A percentile compares a stretch with the other conserved stretches of the same genome.
Conservation (phyloP, 1,284 basidiomycete genomes). For the Ceratobasidium papillatum region DNA sequence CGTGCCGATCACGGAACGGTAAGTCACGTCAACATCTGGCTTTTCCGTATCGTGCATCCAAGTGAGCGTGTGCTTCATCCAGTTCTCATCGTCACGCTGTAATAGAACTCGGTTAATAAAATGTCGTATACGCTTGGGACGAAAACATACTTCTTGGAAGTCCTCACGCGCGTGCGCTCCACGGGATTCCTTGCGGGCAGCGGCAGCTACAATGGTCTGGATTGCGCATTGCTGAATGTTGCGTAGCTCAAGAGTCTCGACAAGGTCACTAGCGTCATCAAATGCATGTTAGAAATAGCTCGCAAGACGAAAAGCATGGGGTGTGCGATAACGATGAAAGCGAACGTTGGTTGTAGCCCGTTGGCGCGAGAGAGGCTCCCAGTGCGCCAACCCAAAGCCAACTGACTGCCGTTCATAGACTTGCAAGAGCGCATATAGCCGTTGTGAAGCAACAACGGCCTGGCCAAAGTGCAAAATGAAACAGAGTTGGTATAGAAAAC, state of each 20-base stretch:
- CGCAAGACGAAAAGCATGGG: not conserved
- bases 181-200: conserved; percentile 95
- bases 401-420: not conserved
- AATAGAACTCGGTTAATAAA: not conserved
- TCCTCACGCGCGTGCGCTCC: conserved; percentile 99
- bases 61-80: conserved; percentile 95
- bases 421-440: not conserved
- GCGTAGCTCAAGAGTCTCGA: conserved; percentile 96
- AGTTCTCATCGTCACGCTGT: conserved; percentile 85
- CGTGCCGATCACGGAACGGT: conserved; percentile 83
- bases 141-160: conserved; percentile 76
- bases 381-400: not conserved
- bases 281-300: not conserved
- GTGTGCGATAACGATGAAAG: not conserved
- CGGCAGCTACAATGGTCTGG: conserved; percentile 95
- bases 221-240: conserved; percentile 95
- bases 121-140: conserved; percentile 7
- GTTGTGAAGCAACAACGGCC: not conserved
- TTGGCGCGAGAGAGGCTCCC: not conserved
- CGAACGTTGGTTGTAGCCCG: too few relatives aligned
- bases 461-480: not conserved
- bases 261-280: conserved; percentile 73
- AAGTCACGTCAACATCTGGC: conserved; percentile 89
- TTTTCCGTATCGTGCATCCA: conserved; percentile 77
- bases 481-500: not conserved